Evolutionary conservation across 352 stramenopile species (phyloP).

Genomic region (Sclerospora graminicola): DNA sequence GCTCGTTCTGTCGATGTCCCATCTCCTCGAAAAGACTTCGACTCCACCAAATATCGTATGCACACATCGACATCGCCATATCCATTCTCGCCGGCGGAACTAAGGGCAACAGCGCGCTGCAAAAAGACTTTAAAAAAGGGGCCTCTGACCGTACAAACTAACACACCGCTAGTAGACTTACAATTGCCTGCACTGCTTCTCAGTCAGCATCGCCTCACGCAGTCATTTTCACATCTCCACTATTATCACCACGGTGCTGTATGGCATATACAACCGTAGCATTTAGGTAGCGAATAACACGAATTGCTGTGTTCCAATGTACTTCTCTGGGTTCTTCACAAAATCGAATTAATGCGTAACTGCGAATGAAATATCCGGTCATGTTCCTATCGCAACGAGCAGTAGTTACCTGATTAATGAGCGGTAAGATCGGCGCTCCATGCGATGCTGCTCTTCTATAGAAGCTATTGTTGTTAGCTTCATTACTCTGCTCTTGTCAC

Average conservation of each 20-base stretch:
- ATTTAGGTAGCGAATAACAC: constrained; percentile 17
- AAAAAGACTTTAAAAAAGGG: not conserved
- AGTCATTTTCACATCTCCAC: not conserved
- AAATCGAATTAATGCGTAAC: not conserved
- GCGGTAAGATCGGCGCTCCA: not conserved
- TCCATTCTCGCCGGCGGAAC: constrained; percentile 16
- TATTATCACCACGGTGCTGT: not conserved
- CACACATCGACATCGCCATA: constrained; percentile 13
- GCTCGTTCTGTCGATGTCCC: not conserved
- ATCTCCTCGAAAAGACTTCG: constrained; percentile 9
- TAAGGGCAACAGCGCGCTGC: constrained; percentile 15
- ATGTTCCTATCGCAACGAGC: not conserved
- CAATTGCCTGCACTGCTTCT: not conserved
- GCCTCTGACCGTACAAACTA: not conserved
- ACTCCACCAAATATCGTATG: constrained; percentile 13
- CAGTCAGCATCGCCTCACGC: not conserved
- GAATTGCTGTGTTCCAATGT: constrained; percentile 16
- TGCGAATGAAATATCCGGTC: constrained; percentile 13
- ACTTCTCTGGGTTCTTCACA: not conserved
- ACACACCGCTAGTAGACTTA: not conserved
- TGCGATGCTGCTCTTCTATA: not conserved
- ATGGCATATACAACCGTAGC: not conserved
- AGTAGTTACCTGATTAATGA: not conserved
- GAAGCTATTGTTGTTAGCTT: not conserved
- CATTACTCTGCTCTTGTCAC: not conserved